phyloP scores from a whole-genome alignment of 2,329 filamentous ascomycete species.

The Pestalotiopsis sp. region DNA sequence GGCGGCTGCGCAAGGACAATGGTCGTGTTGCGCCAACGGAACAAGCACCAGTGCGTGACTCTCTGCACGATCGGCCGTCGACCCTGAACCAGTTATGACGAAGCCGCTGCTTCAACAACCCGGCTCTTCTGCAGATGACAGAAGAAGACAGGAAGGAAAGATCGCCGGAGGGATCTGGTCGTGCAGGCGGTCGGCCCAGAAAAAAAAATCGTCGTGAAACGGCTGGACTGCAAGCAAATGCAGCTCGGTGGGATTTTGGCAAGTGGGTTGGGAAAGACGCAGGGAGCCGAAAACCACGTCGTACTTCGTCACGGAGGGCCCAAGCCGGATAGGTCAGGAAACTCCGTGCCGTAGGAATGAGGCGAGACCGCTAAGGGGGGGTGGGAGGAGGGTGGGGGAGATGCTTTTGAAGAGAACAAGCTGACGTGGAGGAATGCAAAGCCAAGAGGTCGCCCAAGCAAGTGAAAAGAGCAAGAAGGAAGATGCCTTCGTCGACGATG shows the following conservation, averaged over 20 bases:
- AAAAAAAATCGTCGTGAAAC: neutral
- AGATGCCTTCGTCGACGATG: neutral
- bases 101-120: neutral
- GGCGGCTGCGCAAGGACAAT: neutral
- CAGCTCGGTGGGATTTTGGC: neutral
- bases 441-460: neutral
- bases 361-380: neutral
- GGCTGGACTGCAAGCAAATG: slow-evolving; percentile 4
- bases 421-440: neutral
- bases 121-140: neutral
- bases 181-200: neutral
- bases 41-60: neutral
- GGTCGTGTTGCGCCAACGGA: neutral
- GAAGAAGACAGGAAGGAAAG: neutral
- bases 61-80: neutral
- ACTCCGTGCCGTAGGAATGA: neutral
- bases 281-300: slow-evolving; percentile 9
- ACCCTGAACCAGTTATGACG: neutral
- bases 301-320: slow-evolving; percentile 10
- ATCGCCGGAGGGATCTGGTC: neutral
- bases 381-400: neutral
- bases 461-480: neutral
- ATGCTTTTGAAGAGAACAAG: neutral
- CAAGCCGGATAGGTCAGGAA: slow-evolving; percentile 8
- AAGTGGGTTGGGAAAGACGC: slow-evolving; percentile 9